phyloP scores from a whole-genome alignment of 257 asterid genomes.

The Eustoma russellianum region DNA sequence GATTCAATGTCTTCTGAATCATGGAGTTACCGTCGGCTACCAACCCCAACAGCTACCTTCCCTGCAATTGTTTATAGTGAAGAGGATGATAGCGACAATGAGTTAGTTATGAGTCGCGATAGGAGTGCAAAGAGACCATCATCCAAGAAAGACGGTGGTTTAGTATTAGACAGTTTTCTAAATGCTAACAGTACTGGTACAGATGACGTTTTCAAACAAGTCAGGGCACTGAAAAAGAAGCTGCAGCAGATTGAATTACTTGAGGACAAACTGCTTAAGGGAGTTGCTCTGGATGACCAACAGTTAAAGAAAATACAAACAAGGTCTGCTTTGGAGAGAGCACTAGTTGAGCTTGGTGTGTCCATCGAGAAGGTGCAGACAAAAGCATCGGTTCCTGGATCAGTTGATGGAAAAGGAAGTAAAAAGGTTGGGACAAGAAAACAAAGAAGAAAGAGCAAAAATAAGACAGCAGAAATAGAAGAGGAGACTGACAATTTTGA shows the following conservation, averaged over 20 bases:
- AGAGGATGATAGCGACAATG: slow-evolving; percentile 60
- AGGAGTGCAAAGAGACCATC: slow-evolving; percentile 27
- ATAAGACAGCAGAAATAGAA: slow-evolving; percentile 37
- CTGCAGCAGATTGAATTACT: slow-evolving; percentile 96
- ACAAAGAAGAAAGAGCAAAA: slow-evolving; percentile 65
- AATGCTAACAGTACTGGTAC: slow-evolving; percentile 36
- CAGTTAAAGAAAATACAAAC: slow-evolving; percentile 73
- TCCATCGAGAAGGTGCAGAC: slow-evolving; percentile 41
- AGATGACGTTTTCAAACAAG: slow-evolving; percentile 43
- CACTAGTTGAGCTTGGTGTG: slow-evolving; percentile 75
- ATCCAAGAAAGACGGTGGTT: slow-evolving; percentile 27
- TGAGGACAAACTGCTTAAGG: slow-evolving; percentile 65
- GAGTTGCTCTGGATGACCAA: slow-evolving; percentile 75
- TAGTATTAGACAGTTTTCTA: slow-evolving; percentile 55
- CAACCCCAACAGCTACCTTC: slow-evolving; percentile 86
- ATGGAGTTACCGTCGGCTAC: slow-evolving; percentile 81
- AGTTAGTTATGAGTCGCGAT: slow-evolving; percentile 40
- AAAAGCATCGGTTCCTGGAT: slow-evolving; percentile 33
- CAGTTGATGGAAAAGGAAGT: slow-evolving; percentile 43
- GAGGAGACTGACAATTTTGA: slow-evolving; percentile 29
- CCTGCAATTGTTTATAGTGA: slow-evolving; percentile 79
- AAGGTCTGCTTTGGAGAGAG: slow-evolving; percentile 48
- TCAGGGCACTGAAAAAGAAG: slow-evolving; percentile 81
- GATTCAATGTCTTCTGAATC: slow-evolving; percentile 76
- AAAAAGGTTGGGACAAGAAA: slow-evolving; percentile 43